phyloP scores from a whole-genome alignment of 2,329 filamentous ascomycete genomes.

The Aplosporella prunicola region DNA sequence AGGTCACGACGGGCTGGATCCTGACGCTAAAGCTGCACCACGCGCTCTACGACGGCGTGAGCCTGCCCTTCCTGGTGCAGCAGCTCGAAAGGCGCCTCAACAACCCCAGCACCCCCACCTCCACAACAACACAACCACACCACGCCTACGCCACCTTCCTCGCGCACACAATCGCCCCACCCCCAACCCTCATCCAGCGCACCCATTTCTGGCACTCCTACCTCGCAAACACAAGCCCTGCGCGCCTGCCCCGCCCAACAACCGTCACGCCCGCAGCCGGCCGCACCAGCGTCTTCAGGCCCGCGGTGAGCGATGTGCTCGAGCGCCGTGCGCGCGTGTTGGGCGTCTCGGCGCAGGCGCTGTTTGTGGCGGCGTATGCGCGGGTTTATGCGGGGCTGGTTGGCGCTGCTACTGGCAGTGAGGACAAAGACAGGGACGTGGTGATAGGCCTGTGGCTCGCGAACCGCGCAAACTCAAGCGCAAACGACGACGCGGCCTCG shows the following conservation, averaged over 20 bases:
- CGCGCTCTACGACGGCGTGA: constrained; percentile 79
- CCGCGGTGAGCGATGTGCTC: constrained; percentile 39
- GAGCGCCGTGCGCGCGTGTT: constrained; percentile 35
- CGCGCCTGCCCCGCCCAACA: background rate
- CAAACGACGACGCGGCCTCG: constrained; percentile 42
- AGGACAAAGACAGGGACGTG: constrained; percentile 38
- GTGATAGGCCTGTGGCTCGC: constrained; percentile 76
- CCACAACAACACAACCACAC: background rate
- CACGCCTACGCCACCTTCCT: background rate
- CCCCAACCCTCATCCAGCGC: constrained; percentile 17
- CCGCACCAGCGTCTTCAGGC: constrained; percentile 40
- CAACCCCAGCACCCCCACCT: background rate
- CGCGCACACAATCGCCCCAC: constrained; percentile 4
- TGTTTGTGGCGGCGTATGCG: constrained; percentile 66
- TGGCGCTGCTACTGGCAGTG: constrained; percentile 16
- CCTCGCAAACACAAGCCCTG: constrained; percentile 18
- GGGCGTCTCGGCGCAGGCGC: constrained; percentile 59
- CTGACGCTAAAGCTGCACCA: constrained; percentile 60
- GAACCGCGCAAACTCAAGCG: constrained; percentile 58
- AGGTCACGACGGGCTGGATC: constrained; percentile 22
- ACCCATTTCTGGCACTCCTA: constrained; percentile 44
- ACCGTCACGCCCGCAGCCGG: constrained; percentile 14
- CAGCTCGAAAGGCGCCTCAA: constrained; percentile 40
- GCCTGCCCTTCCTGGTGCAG: constrained; percentile 55
- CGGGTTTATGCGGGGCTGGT: constrained; percentile 35